Evolutionary conservation across 345 rosid genomes (phyloP).

Genomic region (Jatropha curcas): DNA sequence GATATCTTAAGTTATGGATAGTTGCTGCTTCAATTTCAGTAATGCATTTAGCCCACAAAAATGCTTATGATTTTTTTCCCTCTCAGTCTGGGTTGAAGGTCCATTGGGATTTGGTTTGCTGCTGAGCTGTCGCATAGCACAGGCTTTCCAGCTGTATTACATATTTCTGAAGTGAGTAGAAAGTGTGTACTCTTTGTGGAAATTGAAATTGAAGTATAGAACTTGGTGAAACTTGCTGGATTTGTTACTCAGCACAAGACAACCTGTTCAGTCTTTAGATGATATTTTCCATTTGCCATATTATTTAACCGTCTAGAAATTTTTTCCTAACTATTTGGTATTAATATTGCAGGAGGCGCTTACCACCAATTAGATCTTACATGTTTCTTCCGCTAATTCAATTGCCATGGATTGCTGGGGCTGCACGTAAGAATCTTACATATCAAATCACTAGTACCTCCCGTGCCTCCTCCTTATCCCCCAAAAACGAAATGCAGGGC

Average conservation of each 20-base stretch:
- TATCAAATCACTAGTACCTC: slow-evolving; percentile 7
- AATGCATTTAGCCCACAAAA: background rate
- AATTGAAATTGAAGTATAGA: background rate
- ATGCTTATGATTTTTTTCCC: slow-evolving; percentile 14
- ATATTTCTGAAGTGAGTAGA: slow-evolving; percentile 75
- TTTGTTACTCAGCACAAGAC: background rate
- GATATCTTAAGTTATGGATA: background rate
- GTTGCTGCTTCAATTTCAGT: background rate
- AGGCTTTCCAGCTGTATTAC: slow-evolving; percentile 80
- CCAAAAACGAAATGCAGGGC: too few species aligned
- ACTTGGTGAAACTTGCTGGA: background rate
- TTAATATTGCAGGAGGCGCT: slow-evolving; percentile 64
- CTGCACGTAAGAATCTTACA: slow-evolving; percentile 55
- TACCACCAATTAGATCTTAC: slow-evolving; percentile 76
- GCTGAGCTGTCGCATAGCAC: slow-evolving; percentile 80
- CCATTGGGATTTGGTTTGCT: slow-evolving; percentile 90
- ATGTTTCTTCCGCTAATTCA: slow-evolving; percentile 67
- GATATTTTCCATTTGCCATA: background rate
- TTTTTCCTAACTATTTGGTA: slow-evolving; percentile 16
- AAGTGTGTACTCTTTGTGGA: background rate
- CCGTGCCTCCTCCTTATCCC: too few species aligned
- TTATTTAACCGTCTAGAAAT: background rate
- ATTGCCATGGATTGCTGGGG: slow-evolving; percentile 72
- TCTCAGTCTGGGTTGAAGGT: slow-evolving; percentile 88
- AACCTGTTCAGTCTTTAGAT: background rate